Base-by-base conservation (phyloP, 2,329 filamentous ascomycete genomes). In the Talaromyces pinophilus region DNA sequence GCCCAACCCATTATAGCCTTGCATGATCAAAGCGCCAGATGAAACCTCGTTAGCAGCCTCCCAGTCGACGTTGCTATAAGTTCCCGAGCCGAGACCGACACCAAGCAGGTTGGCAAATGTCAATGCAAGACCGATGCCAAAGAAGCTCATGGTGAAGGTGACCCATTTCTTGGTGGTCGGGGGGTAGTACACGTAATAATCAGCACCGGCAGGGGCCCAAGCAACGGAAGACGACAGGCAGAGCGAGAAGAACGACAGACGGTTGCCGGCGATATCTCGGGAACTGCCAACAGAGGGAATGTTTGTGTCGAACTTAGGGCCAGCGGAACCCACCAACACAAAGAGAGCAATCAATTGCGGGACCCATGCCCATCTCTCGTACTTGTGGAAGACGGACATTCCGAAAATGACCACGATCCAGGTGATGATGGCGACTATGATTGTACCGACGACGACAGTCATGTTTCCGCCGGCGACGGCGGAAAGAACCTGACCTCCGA, bases 111-210 rank as follows among this genome's bases (percentile, higher is more conserved):
- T 71, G 3, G 77, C 74, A 60, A 78, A 74, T 4, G 72, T 69
- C 66, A 78, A 75, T 1, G 76, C 74, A 1, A 76, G 50, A 11
- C 74, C 73, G 15, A 76, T 69, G 3, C 79, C 80, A 3, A 73
- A 67, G 13, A 77, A 76, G 1, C 80, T 81, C 63, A 78, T 76
- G 1, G 72, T 65, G 68, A 80, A 82, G 35, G 75, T 76, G 48
- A 74, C 74, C 69, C 74, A 76, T 60, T 73, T 74, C 60, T 73
- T 74, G 13, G 78, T 77, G 2, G 73, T 69, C 1, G 77, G 73
- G 0, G 79, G 78, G 65, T 80, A 80, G 68, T 82, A 82, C 48
- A 81, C 80, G 52, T 79, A 81, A 68, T 80, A 82, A 67, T 82
- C 81, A 6, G 79, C 77, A 15, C 74, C 75, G 5, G 76, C 69